Evolutionary conservation across 768 basidiomycete genomes (phyloP), one percentile per base, ranked within the genome.

Genomic region (Mrakia hoshinonis): DNA sequence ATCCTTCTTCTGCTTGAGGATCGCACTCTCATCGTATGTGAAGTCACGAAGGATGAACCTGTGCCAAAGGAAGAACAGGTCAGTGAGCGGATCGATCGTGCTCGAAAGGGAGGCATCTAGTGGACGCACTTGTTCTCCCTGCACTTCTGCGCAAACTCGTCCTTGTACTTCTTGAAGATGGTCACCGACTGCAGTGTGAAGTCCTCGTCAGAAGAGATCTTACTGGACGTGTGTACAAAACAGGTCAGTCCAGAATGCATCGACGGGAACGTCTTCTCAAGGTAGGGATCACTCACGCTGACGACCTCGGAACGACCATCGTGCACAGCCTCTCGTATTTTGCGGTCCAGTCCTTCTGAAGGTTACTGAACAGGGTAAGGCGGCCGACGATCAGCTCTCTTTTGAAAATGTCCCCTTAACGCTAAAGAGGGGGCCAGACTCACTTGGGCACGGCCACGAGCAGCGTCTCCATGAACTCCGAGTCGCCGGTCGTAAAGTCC

Each of bases 41-140:
- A 97, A 99, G 75, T 99, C 96, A n/a, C 96, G 87, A 12, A 92
- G 86, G 70, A 93, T 87, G 81, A 92, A 98, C 78, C 94, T 96
- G 73, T 68, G 3, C 18, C 22, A 2, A 63, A 20, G 2, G 31
- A 70, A 70, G 43, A 36, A 51, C 70, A 55, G 67, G 36, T 48
- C n/a, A 24, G 55, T 29, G 26, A 52, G n/a, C n/a, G 11, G 36
- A 20, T 26, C 31, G 15, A 48, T 2, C 15, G 48, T 26, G 48
- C 7, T 11, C 49, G 31, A 48, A 11, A 52, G 18, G n/a, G 13
- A 36, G 20, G 5, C 15, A 46, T 5, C 20, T 11, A 24, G 24
- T 24, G 1, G 49, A 80, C 84, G 75, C 76, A 95, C 92, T 95
- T 98, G 80, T 91, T 88, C 79, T 98, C 96, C 72, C 96, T 83